Conservation (phyloP, 2,329 filamentous ascomycete genomes). For the Trichoderma semiorbis region DNA sequence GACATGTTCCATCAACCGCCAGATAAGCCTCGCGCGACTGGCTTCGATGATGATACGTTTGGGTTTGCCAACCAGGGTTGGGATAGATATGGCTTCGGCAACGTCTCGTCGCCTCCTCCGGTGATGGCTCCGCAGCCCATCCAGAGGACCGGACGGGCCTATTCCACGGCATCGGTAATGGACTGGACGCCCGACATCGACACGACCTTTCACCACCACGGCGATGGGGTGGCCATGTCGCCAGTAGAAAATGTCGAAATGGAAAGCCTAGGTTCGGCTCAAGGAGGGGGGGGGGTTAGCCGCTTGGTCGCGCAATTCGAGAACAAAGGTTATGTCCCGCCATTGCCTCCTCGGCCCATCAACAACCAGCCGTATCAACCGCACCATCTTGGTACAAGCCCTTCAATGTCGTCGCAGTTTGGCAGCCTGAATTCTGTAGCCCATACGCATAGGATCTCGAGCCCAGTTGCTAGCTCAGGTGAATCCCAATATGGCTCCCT, state of each 20-base stretch:
- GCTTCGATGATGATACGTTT: conserved; percentile 29
- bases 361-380: conserved; percentile 29
- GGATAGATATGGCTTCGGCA: conserved; percentile 31
- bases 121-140: conserved; percentile 24
- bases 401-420: conserved; percentile 32
- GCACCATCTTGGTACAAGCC: conserved; percentile 27
- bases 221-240: conserved; percentile 16
- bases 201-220: conserved; percentile 28
- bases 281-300: conserved; percentile 30
- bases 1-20: conserved; percentile 38
- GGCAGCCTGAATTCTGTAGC: conserved; percentile 28
- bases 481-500: conserved; percentile 35
- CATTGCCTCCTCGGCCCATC: conserved; percentile 35
- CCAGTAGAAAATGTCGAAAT: conserved; percentile 29
- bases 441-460: conserved; percentile 30
- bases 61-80: conserved; percentile 34
- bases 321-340: conserved; percentile 36
- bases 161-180: conserved; percentile 32
- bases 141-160: conserved; percentile 28
- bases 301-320: conserved; percentile 42
- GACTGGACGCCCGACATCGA: conserved; percentile 37
- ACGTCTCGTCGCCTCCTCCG: conserved; percentile 23
- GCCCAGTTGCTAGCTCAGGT: conserved; percentile 31
- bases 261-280: conserved; percentile 25
- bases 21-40: conserved; percentile 32